A percentile compares a stretch with the other conserved stretches of the same genome.
Evolutionary conservation across 208 protist genomes (phyloP).

Genomic region (Leishmania tarentolae): DNA sequence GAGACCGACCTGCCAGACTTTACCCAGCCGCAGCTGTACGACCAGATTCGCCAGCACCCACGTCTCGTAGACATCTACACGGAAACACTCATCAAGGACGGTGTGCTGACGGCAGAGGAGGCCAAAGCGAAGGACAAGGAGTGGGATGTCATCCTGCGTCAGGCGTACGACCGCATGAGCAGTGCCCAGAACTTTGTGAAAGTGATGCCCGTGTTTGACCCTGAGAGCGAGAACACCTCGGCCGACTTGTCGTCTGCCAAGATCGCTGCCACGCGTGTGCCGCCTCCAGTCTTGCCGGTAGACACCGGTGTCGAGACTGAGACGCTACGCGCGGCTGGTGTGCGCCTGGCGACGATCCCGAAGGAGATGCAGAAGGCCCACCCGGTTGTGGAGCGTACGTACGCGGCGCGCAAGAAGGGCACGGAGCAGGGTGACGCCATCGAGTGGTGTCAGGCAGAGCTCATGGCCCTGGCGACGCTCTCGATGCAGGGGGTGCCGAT

Average conservation of each 20-base stretch:
- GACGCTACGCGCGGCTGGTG: constrained; percentile 64
- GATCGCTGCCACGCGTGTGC: constrained; percentile 31
- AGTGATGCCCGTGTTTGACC: constrained; percentile 70
- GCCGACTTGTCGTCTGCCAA: constrained; percentile 52
- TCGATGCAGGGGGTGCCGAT: constrained; percentile 94
- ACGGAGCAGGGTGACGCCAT: constrained; percentile 86
- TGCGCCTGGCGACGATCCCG: constrained; percentile 89
- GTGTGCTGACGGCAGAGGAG: constrained; percentile 71
- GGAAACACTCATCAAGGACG: constrained; percentile 80
- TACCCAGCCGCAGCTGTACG: constrained; percentile 96
- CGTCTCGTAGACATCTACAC: constrained; percentile 91
- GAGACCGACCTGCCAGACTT: constrained; percentile 97
- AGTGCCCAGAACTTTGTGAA: constrained; percentile 87
- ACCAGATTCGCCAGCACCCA: constrained; percentile 89
- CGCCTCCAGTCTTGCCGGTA: constrained; percentile 38
- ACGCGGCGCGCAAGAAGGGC: constrained; percentile 82
- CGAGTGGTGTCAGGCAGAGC: constrained; percentile 96
- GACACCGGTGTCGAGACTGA: constrained; percentile 79
- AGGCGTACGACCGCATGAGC: constrained; percentile 80
- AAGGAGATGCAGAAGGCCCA: constrained; percentile 85
- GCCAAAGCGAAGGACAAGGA: constrained; percentile 73
- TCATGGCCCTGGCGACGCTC: constrained; percentile 94
- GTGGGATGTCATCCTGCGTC: constrained; percentile 66
- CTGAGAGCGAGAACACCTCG: constrained; percentile 75
- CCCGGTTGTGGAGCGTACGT: constrained; percentile 90